These are phyloP conservation scores for Pleurotus djamor DNA, from an alignment of 768 basidiomycete genomes.

Conservation along the genomic window DNA sequence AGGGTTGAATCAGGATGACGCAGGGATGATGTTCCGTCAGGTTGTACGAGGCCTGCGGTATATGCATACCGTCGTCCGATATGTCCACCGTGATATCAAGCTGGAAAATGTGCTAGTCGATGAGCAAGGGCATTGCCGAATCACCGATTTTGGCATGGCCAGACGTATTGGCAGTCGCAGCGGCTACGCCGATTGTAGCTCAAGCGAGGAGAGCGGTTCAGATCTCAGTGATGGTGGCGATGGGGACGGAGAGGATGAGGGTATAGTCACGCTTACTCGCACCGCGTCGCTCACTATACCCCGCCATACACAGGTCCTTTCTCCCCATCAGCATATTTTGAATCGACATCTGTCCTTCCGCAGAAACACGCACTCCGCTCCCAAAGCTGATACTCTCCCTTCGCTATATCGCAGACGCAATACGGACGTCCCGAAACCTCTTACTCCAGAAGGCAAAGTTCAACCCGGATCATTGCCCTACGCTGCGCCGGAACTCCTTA, in stretches of 20 bases:
- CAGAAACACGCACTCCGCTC: background rate
- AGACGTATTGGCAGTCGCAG: conserved; percentile 45
- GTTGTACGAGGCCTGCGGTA: conserved; percentile 81
- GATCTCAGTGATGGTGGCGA: conserved; percentile 32
- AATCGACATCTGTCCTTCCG: conserved; percentile 3
- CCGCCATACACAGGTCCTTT: background rate
- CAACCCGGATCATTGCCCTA: conserved; percentile 90
- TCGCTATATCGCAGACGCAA: background rate
- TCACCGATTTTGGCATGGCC: conserved; percentile 84
- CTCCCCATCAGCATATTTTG: background rate
- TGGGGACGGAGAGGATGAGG: conserved; percentile 20
- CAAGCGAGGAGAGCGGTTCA: conserved; percentile 28
- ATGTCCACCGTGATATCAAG: conserved; percentile 95
- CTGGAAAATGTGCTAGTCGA: conserved; percentile 95
- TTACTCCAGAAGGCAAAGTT: conserved; percentile 17
- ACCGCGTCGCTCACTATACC: conserved; percentile 7
- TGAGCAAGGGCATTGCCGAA: conserved; percentile 82
- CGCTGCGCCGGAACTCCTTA: conserved; percentile 84
- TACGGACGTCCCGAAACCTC: background rate
- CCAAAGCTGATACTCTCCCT: background rate
- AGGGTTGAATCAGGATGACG: conserved; percentile 56
- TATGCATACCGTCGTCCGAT: conserved; percentile 71
- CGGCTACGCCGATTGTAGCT: background rate
- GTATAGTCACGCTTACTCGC: conserved; percentile 19
- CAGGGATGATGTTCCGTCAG: conserved; percentile 84